Percentiles rank a stretch among this genome's conserved stretches.
Evolutionary conservation across 169 alveolate genomes (phyloP).

Genomic region (Plasmodium vinckei): DNA sequence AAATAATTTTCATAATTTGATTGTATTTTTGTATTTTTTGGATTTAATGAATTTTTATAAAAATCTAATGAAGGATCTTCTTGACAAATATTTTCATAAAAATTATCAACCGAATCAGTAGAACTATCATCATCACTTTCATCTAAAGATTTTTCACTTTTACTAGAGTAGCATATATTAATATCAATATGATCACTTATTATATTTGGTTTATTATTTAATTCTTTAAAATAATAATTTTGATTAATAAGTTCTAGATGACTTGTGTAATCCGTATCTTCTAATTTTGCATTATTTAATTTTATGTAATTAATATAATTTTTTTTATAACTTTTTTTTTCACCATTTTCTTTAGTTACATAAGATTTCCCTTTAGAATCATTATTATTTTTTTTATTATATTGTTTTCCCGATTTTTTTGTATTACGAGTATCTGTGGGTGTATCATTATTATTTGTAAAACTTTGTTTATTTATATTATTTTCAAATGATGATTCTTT

Average conservation of each 20-base stretch:
- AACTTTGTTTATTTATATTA: neutral
- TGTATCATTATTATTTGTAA: conserved; percentile 6
- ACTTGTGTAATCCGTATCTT: conserved; percentile 12
- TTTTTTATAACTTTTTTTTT: conserved; percentile 15
- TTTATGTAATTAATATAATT: conserved; percentile 1
- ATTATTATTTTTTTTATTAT: conserved; percentile 12
- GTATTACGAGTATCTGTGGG: neutral
- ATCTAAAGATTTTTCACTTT: conserved; percentile 64
- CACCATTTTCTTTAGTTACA: conserved; percentile 2
- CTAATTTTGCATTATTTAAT: conserved; percentile 1
- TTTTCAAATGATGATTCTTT: conserved; percentile 1
- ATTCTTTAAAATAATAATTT: conserved; percentile 4
- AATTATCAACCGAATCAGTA: conserved; percentile 27
- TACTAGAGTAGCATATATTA: conserved; percentile 52
- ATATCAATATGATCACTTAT: conserved; percentile 42
- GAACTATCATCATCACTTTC: conserved; percentile 61
- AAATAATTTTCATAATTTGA: conserved; percentile 5
- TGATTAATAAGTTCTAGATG: conserved; percentile 5
- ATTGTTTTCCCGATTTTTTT: neutral
- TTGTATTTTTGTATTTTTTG: conserved; percentile 15
- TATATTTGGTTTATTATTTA: conserved; percentile 3
- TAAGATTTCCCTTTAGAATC: neutral
- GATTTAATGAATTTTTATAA: conserved; percentile 46
- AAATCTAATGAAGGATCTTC: conserved; percentile 42
- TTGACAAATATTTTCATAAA: conserved; percentile 54